These are phyloP conservation scores for Globisporangium uncinulatum DNA, from an alignment of 352 stramenopile genomes.

Conservation along the genomic window DNA sequence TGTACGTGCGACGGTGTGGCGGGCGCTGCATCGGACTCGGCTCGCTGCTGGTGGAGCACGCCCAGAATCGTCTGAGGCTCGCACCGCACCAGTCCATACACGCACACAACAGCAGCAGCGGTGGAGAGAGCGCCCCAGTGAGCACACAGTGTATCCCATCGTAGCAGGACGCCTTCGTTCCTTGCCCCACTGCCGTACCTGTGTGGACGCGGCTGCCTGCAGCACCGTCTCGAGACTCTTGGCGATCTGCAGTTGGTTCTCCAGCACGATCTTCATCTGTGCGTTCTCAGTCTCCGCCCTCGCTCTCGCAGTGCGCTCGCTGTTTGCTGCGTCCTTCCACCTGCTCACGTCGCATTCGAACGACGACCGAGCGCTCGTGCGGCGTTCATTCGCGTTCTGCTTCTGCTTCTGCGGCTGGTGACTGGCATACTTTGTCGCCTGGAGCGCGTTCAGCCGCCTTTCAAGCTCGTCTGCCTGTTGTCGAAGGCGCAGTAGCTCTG, in stretches of 20 bases:
- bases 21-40: conserved; percentile 4
- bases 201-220: conserved; percentile 15
- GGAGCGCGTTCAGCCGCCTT: conserved; percentile 22
- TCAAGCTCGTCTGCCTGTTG: conserved; percentile 43
- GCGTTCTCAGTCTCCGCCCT: conserved; percentile 39
- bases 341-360: conserved; percentile 1
- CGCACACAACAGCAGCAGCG: conserved; percentile 5
- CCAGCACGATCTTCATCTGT: conserved; percentile 38
- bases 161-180: too few relatives aligned
- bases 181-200: conserved; percentile 8
- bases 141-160: too few relatives aligned
- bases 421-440: conserved; percentile 14
- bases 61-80: not conserved
- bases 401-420: not conserved
- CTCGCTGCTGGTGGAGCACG: conserved; percentile 13
- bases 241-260: conserved; percentile 39
- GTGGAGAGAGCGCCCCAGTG: too few relatives aligned
- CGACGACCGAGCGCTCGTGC: too few relatives aligned
- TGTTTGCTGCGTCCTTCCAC: conserved; percentile 31
- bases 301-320: conserved; percentile 24
- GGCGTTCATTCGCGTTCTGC: not conserved
- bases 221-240: conserved; percentile 30
- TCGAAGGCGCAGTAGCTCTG: conserved; percentile 31
- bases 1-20: too few relatives aligned
- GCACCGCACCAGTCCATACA: not conserved